Evolutionary conservation across 1,284 basidiomycete species (phyloP), one percentile per base, ranked within the genome.

Genomic region (Ceratobasidium sp.): DNA sequence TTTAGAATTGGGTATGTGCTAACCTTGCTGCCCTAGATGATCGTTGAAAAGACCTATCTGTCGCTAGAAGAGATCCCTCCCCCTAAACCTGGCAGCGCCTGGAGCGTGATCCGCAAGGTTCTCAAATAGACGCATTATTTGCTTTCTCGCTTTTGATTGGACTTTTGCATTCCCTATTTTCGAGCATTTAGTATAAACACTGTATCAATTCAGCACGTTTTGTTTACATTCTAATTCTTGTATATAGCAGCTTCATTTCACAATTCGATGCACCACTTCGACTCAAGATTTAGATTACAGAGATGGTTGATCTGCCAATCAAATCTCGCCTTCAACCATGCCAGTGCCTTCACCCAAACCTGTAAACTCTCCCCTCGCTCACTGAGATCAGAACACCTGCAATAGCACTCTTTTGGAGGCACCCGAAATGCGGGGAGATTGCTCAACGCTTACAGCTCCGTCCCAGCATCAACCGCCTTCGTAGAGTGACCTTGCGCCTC

Each of bases 331-430:
- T 65, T 76, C 67, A 20, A 66, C 38, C 38, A n/a, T 65, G 44
- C 41, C 38, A 8, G 27, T 77, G 48, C 50, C 50, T 35, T 10
- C 50, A 38, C 60, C 38, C 27, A 79, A 59, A 33, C 75, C 59
- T 44, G 78, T 48, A 4, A 79, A 84, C 77, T 85, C 86, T 7
- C 89, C 88, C 54, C 88, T 84, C 0, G 88, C 91, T 93, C 93
- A 94, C 64, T 90, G 87, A 85, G 69, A 94, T 90, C 79, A 94
- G 83, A 52, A 91, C 88, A 38, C 93, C 92, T 0, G 92, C 93
- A 78, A 94, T 92, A 4, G 93, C 92, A 5, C 89, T 92, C 50
- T 84, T 30, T 82, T 1, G 90, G 90, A 1, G 92, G 92, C n/a
- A 96, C 85, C 80, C 89, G 89, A 84, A 95, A 92, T 7, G 88